Evolutionary conservation across 2,329 filamentous ascomycete species (phyloP), one percentile per base, ranked within the genome.

Genomic region (Chalaropsis thielavioides): DNA sequence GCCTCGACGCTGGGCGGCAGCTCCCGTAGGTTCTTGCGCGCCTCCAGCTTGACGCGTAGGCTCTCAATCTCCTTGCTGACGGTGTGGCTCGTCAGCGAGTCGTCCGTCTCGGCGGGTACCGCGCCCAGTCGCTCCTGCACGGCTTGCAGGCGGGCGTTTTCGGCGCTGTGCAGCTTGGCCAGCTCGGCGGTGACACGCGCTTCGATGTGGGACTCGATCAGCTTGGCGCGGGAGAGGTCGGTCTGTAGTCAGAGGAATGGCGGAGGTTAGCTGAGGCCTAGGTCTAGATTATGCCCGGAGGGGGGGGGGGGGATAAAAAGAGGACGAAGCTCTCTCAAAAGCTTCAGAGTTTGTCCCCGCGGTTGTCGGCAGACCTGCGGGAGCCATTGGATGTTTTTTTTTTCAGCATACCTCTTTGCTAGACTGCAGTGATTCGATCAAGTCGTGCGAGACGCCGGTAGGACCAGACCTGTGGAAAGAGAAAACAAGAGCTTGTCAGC

Each of bases 161-260:
- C 87, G 70, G 86, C 79, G 69, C 84, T 81, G 73, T 86, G 86
- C 69, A 96, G 84, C 70, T 86, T 86, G 75, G 87, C 85, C 69
- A 97, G 89, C 77, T 96, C 92, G 71, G 85, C 81, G 71, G 87
- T 84, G 68, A 96, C 90, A 75, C 92, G 92, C 73, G 84, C 79
- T 79, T 96, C 92, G 75, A 96, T 86, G 71, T 92, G 87, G 69
- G 94, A 84, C 78, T 97, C 92, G 75, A 90, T 79, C 72, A 86
- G 80, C 77, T 89, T 89, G 71, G 87, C 82, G 73, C 92, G 91
- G 69, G 90, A 92, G 67, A 86, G 85, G 78, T 97, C 92, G 76
- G 88, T 92, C 92, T 97, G 73, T 67, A 43, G 19, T 10, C 19
- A 13, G 19, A 13, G 60, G 11, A 40, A 17, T 24, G 17, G 51